Conservation (phyloP, 306 rosid species). For the Chamaecrista fasciculata region DNA sequence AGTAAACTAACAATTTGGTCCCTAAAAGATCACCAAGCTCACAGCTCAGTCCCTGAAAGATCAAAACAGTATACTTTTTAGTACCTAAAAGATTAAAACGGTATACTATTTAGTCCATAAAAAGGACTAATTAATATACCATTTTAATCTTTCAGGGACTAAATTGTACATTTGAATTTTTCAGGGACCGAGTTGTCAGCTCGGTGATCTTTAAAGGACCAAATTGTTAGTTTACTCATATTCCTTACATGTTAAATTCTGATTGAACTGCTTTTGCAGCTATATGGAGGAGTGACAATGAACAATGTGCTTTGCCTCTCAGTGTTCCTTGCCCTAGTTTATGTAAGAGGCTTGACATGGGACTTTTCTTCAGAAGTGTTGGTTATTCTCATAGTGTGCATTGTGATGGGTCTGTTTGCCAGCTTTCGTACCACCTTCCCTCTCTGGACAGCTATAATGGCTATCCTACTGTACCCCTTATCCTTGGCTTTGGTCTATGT, state of each 20-base stretch:
- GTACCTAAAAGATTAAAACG: no score
- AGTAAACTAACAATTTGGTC: no score
- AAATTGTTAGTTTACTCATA: no score
- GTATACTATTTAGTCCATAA: no score
- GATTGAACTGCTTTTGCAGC: slow-evolving; percentile 44
- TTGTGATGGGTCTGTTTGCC: slow-evolving; percentile 69
- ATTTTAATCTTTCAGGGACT: no score
- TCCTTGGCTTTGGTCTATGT: slow-evolving; percentile 81
- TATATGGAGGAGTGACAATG: slow-evolving; percentile 92
- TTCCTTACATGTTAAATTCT: background rate
- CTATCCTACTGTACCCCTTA: slow-evolving; percentile 84
- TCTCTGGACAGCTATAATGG: slow-evolving; percentile 78
- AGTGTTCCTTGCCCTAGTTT: slow-evolving; percentile 87
- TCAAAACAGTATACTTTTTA: no score
- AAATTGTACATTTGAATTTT: no score
- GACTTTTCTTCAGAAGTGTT: slow-evolving; percentile 87
- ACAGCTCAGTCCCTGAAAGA: no score
- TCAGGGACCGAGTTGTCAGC: no score
- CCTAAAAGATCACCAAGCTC: no score
- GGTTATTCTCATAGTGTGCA: slow-evolving; percentile 72
- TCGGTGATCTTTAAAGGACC: no score
- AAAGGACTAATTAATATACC: no score
- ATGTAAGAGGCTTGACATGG: slow-evolving; percentile 77
- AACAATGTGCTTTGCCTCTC: slow-evolving; percentile 89
- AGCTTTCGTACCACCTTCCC: slow-evolving; percentile 87